Evolutionary conservation across 176 grass and related monocot species (phyloP), one percentile per base, ranked within the genome.

Genomic region (Eremochloa ophiuroides): DNA sequence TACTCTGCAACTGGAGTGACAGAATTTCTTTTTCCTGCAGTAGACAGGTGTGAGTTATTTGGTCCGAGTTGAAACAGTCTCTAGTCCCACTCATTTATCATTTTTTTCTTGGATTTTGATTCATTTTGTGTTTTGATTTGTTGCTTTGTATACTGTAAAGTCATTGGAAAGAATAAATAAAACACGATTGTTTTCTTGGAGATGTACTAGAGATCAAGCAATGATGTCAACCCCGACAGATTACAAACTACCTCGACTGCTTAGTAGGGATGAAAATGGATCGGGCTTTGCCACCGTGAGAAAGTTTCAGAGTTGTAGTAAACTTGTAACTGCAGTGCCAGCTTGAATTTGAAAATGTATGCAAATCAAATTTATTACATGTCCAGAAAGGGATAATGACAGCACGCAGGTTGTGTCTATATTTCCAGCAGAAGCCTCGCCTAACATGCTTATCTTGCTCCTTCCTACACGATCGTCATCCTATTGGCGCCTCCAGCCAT

Each of bases 1-100:
- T n/a, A n/a, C n/a, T 58, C 71, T 58, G 58, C 59, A 43, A 46
- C 28, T 44, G 28, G 64, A 73, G 72, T 66, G 37, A 28, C 31
- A 16, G 29, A 50, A 2, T 70, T 56, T 79, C 61, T 63, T 79
- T 75, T 80, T 76, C 55, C 53, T 42, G 26, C 42, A 80, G 69
- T 56, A 78, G 66, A 72, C 62, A 76, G 70, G 42, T 69, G 22
- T 23, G 17, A n/a, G 7, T 71, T 26, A 41, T 79, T 73, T 73
- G 8, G 42, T 53, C 6, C 33, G 62, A 10, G 68, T 42, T 31
- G 5, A 46, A 25, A 55, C 1, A 31, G 48, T 42, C 53, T 25
- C 10, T 23, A 3, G 23, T 72, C 62, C n/a, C 37, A 71, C 15
- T 6, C 35, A 55, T 31, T 10, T 35, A 12, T 58, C 1, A 22